phyloP scores from a whole-genome alignment of 352 stramenopile genomes.

The Globisporangium lucens region DNA sequence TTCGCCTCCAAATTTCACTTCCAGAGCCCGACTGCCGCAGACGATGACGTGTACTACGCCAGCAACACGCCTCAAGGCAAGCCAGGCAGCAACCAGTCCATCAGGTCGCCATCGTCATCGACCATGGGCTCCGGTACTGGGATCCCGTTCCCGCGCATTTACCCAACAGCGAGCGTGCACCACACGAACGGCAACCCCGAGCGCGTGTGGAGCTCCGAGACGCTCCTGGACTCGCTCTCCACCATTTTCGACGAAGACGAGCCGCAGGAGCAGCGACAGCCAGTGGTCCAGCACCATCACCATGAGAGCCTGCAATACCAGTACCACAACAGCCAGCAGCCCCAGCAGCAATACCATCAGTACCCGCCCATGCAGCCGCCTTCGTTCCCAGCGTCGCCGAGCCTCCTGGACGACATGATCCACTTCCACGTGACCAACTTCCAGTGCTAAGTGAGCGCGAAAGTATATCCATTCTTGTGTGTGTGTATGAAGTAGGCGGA shows the following conservation, averaged over 20 bases:
- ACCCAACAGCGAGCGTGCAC: background rate
- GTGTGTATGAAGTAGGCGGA: conserved; percentile 2
- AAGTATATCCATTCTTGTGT: background rate
- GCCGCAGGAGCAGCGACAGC: background rate
- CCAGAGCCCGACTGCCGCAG: conserved; percentile 12
- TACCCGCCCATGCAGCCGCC: conserved; percentile 6
- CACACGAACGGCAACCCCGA: background rate
- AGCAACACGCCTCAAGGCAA: background rate
- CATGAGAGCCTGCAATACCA: background rate
- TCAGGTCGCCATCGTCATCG: background rate
- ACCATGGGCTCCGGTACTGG: background rate
- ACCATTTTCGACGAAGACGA: conserved; percentile 38
- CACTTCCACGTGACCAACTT: conserved; percentile 44
- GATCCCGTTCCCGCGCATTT: conserved; percentile 4
- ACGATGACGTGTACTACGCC: conserved; percentile 1
- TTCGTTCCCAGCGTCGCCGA: conserved; percentile 10
- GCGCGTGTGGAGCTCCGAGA: conserved; percentile 13
- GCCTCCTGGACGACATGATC: conserved; percentile 48
- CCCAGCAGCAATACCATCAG: background rate
- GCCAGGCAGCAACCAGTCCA: background rate
- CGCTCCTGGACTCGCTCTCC: conserved; percentile 18
- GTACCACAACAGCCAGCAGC: background rate
- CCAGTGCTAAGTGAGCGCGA: conserved; percentile 16
- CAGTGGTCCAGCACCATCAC: background rate
- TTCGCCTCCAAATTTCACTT: background rate